Conservation (phyloP, 129 eudicot species). For the Flaveria linearis region DNA sequence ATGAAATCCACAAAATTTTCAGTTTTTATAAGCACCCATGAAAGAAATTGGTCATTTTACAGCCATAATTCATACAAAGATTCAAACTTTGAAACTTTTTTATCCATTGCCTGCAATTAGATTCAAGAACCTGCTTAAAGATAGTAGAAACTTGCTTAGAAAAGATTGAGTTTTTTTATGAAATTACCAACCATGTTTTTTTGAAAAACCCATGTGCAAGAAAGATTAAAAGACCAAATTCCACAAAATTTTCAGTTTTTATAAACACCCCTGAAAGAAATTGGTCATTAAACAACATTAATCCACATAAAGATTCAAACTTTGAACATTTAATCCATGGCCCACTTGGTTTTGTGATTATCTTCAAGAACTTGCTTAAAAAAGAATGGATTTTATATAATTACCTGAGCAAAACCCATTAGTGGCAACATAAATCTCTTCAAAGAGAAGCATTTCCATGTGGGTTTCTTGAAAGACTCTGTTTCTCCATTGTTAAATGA, state of each 20-base stretch:
- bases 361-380: not conserved
- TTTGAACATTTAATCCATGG: not conserved
- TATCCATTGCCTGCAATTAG: not conserved
- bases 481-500: constrained; percentile 37
- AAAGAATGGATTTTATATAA: not conserved
- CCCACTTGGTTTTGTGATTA: not conserved
- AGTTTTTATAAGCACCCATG: constrained; percentile 20
- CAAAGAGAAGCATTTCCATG: constrained; percentile 86
- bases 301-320: not conserved
- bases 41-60: constrained; percentile 20
- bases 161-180: too few species aligned
- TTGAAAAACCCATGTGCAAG: too few species aligned
- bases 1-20: constrained; percentile 4
- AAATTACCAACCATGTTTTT: too few species aligned
- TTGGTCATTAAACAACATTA: not conserved
- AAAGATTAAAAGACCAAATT: too few species aligned
- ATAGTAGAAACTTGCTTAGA: too few species aligned
- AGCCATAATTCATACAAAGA: constrained; percentile 18
- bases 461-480: constrained; percentile 52
- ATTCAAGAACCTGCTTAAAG: not conserved
- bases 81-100: constrained; percentile 27
- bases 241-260: too few species aligned
- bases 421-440: constrained; percentile 80
- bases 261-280: not conserved
- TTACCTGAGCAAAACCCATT: constrained; percentile 82